Evolutionary conservation across 768 basidiomycete species (phyloP).

Genomic region (Lactarius evosmus): DNA sequence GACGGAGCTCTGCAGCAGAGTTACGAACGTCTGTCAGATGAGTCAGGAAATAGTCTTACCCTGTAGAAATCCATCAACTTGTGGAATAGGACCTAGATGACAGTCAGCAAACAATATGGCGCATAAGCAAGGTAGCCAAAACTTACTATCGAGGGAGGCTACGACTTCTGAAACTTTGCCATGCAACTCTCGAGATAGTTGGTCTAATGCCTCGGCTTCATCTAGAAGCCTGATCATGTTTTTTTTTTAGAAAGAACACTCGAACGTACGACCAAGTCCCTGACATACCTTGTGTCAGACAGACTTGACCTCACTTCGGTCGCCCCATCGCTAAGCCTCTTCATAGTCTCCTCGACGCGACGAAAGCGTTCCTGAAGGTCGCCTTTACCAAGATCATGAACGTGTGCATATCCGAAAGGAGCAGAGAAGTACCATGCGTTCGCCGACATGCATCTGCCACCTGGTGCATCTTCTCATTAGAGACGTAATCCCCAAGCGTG

Average conservation of each 20-base stretch:
- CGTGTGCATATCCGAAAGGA: neutral
- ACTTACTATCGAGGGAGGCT: slow-evolving; percentile 19
- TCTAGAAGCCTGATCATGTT: slow-evolving; percentile 16
- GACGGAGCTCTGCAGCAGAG: slow-evolving; percentile 24
- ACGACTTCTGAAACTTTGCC: slow-evolving; percentile 21
- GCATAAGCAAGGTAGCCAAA: neutral
- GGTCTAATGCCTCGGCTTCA: slow-evolving; percentile 21
- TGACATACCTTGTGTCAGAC: slow-evolving; percentile 23
- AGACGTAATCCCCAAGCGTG: slow-evolving; percentile 79
- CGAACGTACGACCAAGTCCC: neutral
- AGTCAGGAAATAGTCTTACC: slow-evolving; percentile 37
- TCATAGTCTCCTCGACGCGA: slow-evolving; percentile 34
- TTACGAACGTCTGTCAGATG: neutral
- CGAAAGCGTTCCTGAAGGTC: slow-evolving; percentile 55
- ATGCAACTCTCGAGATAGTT: slow-evolving; percentile 18
- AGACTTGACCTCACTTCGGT: slow-evolving; percentile 22
- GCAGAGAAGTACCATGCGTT: slow-evolving; percentile 56
- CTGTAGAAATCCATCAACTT: slow-evolving; percentile 51
- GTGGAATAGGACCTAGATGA: slow-evolving; percentile 42
- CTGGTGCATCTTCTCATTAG: slow-evolving; percentile 71
- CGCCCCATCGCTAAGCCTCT: slow-evolving; percentile 26
- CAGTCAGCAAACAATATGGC: neutral
- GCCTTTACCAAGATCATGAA: slow-evolving; percentile 3
- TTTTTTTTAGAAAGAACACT: neutral
- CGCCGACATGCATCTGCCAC: slow-evolving; percentile 69